A percentile compares a stretch with the other conserved stretches of the same genome.
Evolutionary conservation across 2,329 filamentous ascomycete genomes (phyloP).

Genomic region (Colletotrichum plurivorum): DNA sequence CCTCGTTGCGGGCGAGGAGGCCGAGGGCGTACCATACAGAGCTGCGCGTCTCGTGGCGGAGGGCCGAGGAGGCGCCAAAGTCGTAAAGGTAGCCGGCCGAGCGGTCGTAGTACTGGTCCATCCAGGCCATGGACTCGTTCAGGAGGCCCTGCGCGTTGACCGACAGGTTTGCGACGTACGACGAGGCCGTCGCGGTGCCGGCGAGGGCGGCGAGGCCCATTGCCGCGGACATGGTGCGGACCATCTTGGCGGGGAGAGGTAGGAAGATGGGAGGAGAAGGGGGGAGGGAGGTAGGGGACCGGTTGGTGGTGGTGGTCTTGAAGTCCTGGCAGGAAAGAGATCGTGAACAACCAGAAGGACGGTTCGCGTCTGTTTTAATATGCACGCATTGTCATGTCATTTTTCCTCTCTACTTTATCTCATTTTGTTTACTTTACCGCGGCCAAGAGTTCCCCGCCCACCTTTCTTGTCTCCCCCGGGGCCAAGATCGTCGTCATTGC

Average conservation of each 20-base stretch:
- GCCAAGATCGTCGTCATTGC: slow-evolving; percentile 33
- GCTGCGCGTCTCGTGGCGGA: slow-evolving; percentile 69
- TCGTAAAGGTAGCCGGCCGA: slow-evolving; percentile 67
- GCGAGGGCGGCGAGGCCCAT: slow-evolving; percentile 27
- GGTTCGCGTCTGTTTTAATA: slow-evolving; percentile 14
- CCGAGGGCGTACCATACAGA: slow-evolving; percentile 73
- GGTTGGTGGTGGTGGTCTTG: slow-evolving; percentile 1
- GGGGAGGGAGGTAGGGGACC: background rate
- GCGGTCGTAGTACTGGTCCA: slow-evolving; percentile 69
- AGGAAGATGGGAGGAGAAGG: background rate
- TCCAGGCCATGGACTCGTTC: slow-evolving; percentile 66
- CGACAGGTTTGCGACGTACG: slow-evolving; percentile 41
- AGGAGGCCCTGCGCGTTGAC: slow-evolving; percentile 56
- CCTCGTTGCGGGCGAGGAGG: slow-evolving; percentile 67
- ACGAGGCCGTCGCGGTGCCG: slow-evolving; percentile 30
- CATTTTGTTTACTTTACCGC: slow-evolving; percentile 2
- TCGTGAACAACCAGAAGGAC: slow-evolving; percentile 3
- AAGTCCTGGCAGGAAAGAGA: background rate
- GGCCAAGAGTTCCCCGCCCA: slow-evolving; percentile 10
- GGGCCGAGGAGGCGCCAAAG: slow-evolving; percentile 57
- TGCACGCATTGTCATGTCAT: slow-evolving; percentile 3
- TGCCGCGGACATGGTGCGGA: slow-evolving; percentile 28
- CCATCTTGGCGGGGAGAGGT: slow-evolving; percentile 11
- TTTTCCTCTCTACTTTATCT: background rate
- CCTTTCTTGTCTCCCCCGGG: background rate